Base-by-base conservation (phyloP, 345 rosid genomes). In the Populus simonii region DNA sequence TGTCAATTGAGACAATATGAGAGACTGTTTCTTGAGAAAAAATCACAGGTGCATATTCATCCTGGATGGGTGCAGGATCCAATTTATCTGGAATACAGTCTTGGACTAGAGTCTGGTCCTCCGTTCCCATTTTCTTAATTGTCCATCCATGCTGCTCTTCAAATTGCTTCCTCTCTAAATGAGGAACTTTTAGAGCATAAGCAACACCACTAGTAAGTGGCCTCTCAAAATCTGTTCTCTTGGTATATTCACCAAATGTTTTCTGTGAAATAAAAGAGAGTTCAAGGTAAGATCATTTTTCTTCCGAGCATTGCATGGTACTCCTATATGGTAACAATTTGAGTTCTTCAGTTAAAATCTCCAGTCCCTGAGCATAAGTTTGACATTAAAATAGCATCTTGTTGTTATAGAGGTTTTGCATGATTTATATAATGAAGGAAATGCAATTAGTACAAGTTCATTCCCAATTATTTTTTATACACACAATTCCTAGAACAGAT, bases 161-260 rank as follows among this genome's bases (percentile, higher is more conserved):
- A 83, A 96, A 92, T 22, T 88, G 88, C 82, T 88, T 89, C 80
- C 98, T 95, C 81, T 89, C 88, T 17, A 92, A 89, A 83, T 95
- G 97, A 78, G 80, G 81, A 79, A 95, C 97, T 91, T 91, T 95
- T 84, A 92, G 83, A 83, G 99, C 99, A 85, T 95, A 95, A 49
- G 99, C 96, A 79, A 95, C 99, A 62, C 99, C 99, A 83, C 99
- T 95, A 0, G 99, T 95, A 76, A 95, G 96, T 33, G 99, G 99
- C 85, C 99, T 93, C 81, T 95, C 99, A 80, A 95, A 95, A 82
- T 89, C 86, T 36, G 99, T 95, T 86, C 97, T 92, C 85, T 95
- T 96, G 17, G 99, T 91, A 76, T 93, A 95, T 82, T 93, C 90
- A 70, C 93, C 84, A 83, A 96, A 96, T 25, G 97, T 96, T 86